Evolutionary conservation across 83 land plant genomes (phyloP).

Genomic region (Larix sibirica): DNA sequence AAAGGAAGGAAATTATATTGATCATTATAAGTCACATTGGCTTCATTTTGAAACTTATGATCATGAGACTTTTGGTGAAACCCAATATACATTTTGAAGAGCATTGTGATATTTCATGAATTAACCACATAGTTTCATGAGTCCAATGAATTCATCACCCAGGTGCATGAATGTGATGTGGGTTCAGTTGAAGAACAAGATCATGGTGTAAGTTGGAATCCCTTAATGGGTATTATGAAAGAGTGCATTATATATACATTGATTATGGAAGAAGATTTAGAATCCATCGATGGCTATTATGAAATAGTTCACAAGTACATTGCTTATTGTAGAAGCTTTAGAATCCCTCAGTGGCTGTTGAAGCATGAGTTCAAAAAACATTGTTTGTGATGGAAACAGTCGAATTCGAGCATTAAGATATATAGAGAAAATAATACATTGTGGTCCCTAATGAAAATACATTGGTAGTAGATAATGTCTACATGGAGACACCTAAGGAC

Average conservation of each 20-base stretch:
- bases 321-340: neutral
- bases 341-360: neutral
- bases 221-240: too few species aligned
- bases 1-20: neutral
- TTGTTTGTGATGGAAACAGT: neutral
- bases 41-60: neutral
- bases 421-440: neutral
- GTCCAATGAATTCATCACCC: neutral
- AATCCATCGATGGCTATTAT: neutral
- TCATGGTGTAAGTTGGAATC: too few species aligned
- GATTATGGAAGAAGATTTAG: neutral
- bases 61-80: neutral
- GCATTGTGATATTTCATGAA: neutral
- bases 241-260: too few species aligned
- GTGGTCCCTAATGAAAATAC: neutral
- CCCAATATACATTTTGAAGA: neutral
- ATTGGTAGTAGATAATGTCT: neutral
- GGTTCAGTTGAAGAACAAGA: neutral
- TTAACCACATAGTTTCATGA: neutral
- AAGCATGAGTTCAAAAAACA: neutral
- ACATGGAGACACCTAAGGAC: neutral
- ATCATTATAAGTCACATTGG: neutral
- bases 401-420: neutral
- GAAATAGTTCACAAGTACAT: neutral
- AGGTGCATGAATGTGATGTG: neutral